phyloP scores from a whole-genome alignment of 768 basidiomycete species.

The Lentinula aciculospora region DNA sequence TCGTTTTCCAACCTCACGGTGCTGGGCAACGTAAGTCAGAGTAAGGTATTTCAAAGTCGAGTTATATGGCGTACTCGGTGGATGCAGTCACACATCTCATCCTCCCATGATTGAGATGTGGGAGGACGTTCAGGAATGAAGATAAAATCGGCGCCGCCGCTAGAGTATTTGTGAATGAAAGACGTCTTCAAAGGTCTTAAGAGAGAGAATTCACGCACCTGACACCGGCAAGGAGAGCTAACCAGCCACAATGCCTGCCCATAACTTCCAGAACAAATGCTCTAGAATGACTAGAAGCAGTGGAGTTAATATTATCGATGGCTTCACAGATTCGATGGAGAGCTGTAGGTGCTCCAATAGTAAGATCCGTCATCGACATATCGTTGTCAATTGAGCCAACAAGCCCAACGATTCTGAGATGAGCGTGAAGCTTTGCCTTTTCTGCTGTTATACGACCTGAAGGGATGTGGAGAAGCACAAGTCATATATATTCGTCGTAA shows the following conservation, averaged over 20 bases:
- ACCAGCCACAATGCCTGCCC: constrained; percentile 99
- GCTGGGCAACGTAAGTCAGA: constrained; percentile 41
- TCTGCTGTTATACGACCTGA: constrained; percentile 53
- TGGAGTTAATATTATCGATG: constrained; percentile 97
- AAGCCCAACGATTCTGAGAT: constrained; percentile 95
- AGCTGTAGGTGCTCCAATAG: constrained; percentile 94
- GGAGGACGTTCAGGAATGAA: constrained; percentile 97
- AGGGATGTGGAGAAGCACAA: neutral
- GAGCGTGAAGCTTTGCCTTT: constrained; percentile 65
- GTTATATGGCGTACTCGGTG: constrained; percentile 43
- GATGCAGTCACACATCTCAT: constrained; percentile 84
- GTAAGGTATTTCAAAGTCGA: neutral
- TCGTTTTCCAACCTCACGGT: constrained; percentile 87
- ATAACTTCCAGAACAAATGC: constrained; percentile 99
- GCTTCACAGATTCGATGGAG: constrained; percentile 96
- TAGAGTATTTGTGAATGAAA: constrained; percentile 18
- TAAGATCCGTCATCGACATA: constrained; percentile 96
- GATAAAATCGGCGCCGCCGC: constrained; percentile 91
- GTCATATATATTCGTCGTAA: neutral
- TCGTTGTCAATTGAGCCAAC: constrained; percentile 99
- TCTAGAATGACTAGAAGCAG: constrained; percentile 91
- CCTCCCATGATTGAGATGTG: constrained; percentile 74
- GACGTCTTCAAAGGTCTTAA: neutral
- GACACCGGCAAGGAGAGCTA: constrained; percentile 89
- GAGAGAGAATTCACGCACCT: constrained; percentile 44